Conservation (phyloP, 148 eudicot genomes). For the Fagopyrum esculentum region DNA sequence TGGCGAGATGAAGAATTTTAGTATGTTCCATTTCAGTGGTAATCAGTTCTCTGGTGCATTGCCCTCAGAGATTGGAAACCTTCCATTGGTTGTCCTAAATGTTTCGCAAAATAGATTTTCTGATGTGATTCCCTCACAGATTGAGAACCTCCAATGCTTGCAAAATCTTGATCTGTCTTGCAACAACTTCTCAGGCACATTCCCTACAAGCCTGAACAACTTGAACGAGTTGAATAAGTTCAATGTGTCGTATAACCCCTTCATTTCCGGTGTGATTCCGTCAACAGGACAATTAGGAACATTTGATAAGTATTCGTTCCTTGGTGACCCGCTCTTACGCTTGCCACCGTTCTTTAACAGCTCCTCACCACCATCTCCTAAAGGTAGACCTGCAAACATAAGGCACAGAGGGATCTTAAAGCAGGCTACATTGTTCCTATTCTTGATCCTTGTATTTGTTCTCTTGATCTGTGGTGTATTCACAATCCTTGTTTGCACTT, state of each 20-base stretch:
- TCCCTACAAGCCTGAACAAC: slow-evolving; percentile 53
- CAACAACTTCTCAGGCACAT: slow-evolving; percentile 82
- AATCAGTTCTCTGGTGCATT: slow-evolving; percentile 53
- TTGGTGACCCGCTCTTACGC: slow-evolving; percentile 57
- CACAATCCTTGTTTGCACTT: slow-evolving; percentile 36
- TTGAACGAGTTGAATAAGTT: slow-evolving; percentile 66
- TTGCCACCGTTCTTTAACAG: slow-evolving; percentile 49
- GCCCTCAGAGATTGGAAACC: slow-evolving; percentile 45
- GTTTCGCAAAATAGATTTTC: slow-evolving; percentile 55
- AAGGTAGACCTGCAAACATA: not conserved
- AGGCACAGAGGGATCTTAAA: slow-evolving; percentile 13
- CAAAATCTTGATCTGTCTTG: slow-evolving; percentile 70
- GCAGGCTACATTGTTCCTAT: slow-evolving; percentile 28
- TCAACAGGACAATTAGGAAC: slow-evolving; percentile 74
- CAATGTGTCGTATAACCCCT: slow-evolving; percentile 75
- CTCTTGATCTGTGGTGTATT: slow-evolving; percentile 43
- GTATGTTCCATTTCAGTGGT: slow-evolving; percentile 64
- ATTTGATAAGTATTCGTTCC: slow-evolving; percentile 62
- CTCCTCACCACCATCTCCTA: slow-evolving; percentile 18
- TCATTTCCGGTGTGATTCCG: slow-evolving; percentile 64
- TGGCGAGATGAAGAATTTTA: slow-evolving; percentile 69
- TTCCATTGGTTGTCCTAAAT: slow-evolving; percentile 66
- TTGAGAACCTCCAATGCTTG: slow-evolving; percentile 65
- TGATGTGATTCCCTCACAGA: slow-evolving; percentile 46
- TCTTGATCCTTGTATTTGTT: slow-evolving; percentile 43